Base-by-base conservation (phyloP, 208 protist species). In the Crithidia mellificae region DNA sequence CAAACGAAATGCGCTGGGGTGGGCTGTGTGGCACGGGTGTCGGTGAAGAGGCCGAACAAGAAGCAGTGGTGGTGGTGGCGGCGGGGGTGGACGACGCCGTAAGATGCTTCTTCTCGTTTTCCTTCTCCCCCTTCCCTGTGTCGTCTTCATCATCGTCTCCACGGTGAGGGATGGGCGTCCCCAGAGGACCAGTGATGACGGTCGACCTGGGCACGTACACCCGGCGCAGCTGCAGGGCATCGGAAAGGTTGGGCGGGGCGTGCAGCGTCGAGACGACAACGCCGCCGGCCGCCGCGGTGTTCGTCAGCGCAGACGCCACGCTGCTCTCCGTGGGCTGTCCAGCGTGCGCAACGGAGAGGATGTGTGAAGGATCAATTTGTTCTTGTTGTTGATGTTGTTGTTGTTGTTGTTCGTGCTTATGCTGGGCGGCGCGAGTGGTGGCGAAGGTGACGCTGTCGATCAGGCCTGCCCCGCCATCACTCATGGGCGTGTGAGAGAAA, bases 391-490 rank as follows among this genome's bases (percentile, higher is more conserved):
- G 34, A 5, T 24, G 41, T 24, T 12, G n/a, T 15, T 8, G 9
- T 12, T 24, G 22, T 20, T 0, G 34, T 15, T 30, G 4, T 25
- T 0, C 27, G 0, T 24, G 30, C 41, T 20, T 43, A 2, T 55
- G 38, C 38, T 46, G 29, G 7, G 24, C 38, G 2, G 51, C 66
- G 25, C 19, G 43, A 6, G 50, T 51, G 39, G 53, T 2, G n/a
- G 52, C 43, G 43, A 82, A 85, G 17, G 83, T 83, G 46, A 93
- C 54, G 54, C 88, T 90, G 65, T 91, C 81, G 11, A 93, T 59
- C 29, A 93, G 58, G 1, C 90, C 90, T 0, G 75, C 87, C 1
- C 87, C 90, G 25, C 90, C 90, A 44, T 95, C 90, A 38, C 80
- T 88, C 87, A 95, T 93, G 0, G 90, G 86, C 8, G 71, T 83